These are phyloP conservation scores for Umbelopsis sp. DNA, from an alignment of 192 early-diverging fungal genomes.

Conservation along the genomic window DNA sequence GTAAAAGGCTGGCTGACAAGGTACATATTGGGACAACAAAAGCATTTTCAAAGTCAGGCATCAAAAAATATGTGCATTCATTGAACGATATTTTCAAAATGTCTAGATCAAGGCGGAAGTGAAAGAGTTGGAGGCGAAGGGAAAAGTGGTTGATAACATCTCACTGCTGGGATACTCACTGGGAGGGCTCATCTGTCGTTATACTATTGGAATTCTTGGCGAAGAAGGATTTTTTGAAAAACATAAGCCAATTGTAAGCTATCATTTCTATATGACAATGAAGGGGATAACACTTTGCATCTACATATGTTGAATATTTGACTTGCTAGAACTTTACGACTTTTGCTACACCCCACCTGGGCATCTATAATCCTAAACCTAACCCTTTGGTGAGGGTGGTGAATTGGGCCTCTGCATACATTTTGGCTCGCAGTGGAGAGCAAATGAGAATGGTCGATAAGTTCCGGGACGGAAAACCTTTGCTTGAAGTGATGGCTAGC, in stretches of 20 bases:
- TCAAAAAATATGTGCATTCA: not conserved
- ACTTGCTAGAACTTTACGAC: constrained; percentile 51
- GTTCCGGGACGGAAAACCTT: constrained; percentile 36
- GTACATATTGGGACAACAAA: constrained; percentile 24
- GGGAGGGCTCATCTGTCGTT: constrained; percentile 58
- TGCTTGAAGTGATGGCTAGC: constrained; percentile 44
- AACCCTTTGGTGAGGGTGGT: constrained; percentile 33
- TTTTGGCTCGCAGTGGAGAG: constrained; percentile 58
- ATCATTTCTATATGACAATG: not conserved
- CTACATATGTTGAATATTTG: not conserved
- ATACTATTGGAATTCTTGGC: constrained; percentile 51
- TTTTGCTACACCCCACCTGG: constrained; percentile 65
- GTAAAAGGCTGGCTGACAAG: constrained; percentile 46
- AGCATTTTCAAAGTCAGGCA: not conserved
- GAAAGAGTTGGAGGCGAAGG: constrained; percentile 37
- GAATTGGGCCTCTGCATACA: constrained; percentile 42
- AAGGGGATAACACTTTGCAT: not conserved
- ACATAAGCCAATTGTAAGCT: constrained; percentile 45
- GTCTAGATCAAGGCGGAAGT: constrained; percentile 40
- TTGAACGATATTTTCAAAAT: constrained; percentile 20
- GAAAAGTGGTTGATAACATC: constrained; percentile 27
- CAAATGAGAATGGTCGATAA: constrained; percentile 49
- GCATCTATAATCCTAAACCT: constrained; percentile 36
- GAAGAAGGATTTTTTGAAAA: constrained; percentile 51
- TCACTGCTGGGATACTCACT: constrained; percentile 60